Conservation (phyloP, 306 rosid species). For the Comarum palustre region DNA sequence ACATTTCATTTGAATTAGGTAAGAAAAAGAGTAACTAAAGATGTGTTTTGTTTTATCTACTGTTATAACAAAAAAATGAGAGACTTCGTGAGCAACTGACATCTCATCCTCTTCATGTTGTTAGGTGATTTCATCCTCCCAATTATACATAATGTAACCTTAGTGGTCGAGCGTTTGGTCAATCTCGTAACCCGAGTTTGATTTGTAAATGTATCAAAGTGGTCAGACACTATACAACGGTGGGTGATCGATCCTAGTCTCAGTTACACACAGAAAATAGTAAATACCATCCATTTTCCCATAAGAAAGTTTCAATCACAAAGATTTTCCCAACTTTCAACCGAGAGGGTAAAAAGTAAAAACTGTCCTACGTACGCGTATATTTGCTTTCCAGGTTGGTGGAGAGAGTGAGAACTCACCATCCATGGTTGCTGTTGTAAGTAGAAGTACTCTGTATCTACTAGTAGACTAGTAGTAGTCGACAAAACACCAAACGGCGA, state of each 20-base stretch:
- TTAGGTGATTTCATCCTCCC: background rate
- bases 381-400: background rate
- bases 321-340: background rate
- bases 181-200: too few relatives aligned
- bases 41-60: too few relatives aligned
- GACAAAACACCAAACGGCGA: slow-evolving; percentile 13
- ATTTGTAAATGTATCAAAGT: too few relatives aligned
- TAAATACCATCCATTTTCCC: background rate
- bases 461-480: background rate
- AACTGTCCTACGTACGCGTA: background rate
- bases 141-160: background rate
- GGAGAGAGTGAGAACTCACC: background rate
- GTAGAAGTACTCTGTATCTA: too few relatives aligned
- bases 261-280: background rate
- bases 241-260: background rate
- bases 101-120: background rate
- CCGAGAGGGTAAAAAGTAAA: background rate
- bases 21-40: too few relatives aligned
- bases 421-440: background rate
- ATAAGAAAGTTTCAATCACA: background rate
- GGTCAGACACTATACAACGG: too few relatives aligned
- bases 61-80: too few relatives aligned
- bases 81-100: too few relatives aligned
- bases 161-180: too few relatives aligned
- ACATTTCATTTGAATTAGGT: too few relatives aligned